phyloP scores from a whole-genome alignment of 2,329 filamentous ascomycete species.

The Beauveria varroae region DNA sequence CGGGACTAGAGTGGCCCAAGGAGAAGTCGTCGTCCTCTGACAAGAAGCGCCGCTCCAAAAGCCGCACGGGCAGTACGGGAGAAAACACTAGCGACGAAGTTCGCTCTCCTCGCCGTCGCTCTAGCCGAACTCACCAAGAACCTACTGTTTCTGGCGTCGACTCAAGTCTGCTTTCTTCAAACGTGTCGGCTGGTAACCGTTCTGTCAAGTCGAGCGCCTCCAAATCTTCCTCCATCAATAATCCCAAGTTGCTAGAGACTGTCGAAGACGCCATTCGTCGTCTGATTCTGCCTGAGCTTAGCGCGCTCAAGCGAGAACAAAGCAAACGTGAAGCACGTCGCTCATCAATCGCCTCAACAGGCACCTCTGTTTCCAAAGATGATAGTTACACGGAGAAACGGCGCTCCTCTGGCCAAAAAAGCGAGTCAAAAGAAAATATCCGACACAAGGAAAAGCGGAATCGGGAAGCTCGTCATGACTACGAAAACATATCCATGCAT shows the following conservation, averaged over 20 bases:
- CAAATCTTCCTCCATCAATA: conserved; percentile 72
- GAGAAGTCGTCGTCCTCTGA: conserved; percentile 40
- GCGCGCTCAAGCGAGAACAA: conserved; percentile 83
- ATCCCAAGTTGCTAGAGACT: conserved; percentile 81
- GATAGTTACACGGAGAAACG: conserved; percentile 52
- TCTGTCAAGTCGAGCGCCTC: conserved; percentile 47
- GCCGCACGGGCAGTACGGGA: conserved; percentile 39
- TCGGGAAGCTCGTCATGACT: conserved; percentile 47
- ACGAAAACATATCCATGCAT: conserved; percentile 41
- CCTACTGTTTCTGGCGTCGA: conserved; percentile 45
- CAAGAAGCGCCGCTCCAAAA: conserved; percentile 36
- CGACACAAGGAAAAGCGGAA: conserved; percentile 39
- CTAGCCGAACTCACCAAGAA: conserved; percentile 45
- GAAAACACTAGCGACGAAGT: conserved; percentile 42
- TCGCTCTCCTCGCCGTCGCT: conserved; percentile 40
- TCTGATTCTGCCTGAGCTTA: conserved; percentile 84
- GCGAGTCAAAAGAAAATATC: conserved; percentile 45
- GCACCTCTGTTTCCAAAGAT: conserved; percentile 46
- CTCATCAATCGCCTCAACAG: conserved; percentile 54
- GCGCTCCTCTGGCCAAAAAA: conserved; percentile 51
- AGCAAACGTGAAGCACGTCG: conserved; percentile 66
- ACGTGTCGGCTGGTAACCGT: conserved; percentile 45
- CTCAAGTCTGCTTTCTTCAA: conserved; percentile 48
- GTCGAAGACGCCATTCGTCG: conserved; percentile 90
- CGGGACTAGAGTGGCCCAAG: conserved; percentile 33